Percentiles rank a stretch among this genome's conserved stretches.
Evolutionary conservation across 768 basidiomycete genomes (phyloP).

Genomic region (Lentinula guzmanii): DNA sequence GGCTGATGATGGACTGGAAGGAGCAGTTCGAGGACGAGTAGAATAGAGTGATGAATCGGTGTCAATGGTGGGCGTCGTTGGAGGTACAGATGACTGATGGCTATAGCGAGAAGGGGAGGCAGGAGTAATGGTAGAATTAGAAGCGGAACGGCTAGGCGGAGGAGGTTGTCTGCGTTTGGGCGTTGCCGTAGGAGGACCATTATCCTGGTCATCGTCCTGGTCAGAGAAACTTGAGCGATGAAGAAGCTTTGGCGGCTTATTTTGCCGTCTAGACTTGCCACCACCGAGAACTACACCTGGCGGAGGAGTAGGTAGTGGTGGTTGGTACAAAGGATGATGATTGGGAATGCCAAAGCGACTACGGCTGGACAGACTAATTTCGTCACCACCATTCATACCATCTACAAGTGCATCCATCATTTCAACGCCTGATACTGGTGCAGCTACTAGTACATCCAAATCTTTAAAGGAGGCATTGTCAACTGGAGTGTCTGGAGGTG

Average conservation of each 20-base stretch:
- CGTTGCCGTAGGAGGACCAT: constrained; percentile 20
- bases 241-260: constrained; percentile 20
- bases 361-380: constrained; percentile 40
- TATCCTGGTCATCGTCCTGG: constrained; percentile 52
- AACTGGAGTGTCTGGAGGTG: constrained; percentile 65
- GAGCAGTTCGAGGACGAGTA: constrained; percentile 12
- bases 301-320: constrained; percentile 79
- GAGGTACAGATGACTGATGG: constrained; percentile 5
- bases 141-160: constrained; percentile 14
- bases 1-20: constrained; percentile 5
- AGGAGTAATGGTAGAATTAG: constrained; percentile 15
- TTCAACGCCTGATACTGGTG: constrained; percentile 75
- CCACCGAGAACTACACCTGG: constrained; percentile 70
- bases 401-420: constrained; percentile 87
- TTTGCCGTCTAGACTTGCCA: constrained; percentile 30
- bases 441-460: constrained; percentile 67
- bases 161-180: constrained; percentile 26
- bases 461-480: constrained; percentile 43
- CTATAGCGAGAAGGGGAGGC: constrained; percentile 9
- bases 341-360: constrained; percentile 51
- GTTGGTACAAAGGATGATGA: constrained; percentile 75
- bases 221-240: constrained; percentile 41
- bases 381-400: constrained; percentile 78
- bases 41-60: constrained; percentile 16
- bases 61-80: constrained; percentile 3